These are phyloP conservation scores for Stenogyne calaminthoides DNA, from an alignment of 305 asterid species.

Conservation along the genomic window DNA sequence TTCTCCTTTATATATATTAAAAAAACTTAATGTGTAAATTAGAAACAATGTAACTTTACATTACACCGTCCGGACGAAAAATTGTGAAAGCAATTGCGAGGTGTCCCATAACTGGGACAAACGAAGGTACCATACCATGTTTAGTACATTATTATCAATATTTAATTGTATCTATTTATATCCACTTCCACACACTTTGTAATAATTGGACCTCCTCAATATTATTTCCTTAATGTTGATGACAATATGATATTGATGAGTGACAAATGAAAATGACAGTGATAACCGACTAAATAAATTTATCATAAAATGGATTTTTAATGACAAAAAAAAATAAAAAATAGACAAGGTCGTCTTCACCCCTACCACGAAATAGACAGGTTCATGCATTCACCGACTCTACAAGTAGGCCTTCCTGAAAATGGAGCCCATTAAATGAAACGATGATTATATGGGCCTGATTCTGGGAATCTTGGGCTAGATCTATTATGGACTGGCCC, in stretches of 20 bases:
- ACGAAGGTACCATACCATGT: neutral
- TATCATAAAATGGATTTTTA: neutral
- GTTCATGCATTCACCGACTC: constrained; percentile 25
- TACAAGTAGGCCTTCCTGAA: constrained; percentile 5
- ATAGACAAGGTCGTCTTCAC: neutral
- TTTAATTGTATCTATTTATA: constrained; percentile 11
- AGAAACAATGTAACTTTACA: no score
- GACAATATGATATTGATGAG: constrained; percentile 8
- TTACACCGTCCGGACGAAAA: neutral
- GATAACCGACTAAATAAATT: constrained; percentile 9
- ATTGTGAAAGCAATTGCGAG: neutral
- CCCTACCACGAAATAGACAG: constrained; percentile 25
- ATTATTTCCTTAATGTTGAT: neutral
- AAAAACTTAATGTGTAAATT: no score
- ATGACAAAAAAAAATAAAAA: neutral
- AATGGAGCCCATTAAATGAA: constrained; percentile 12
- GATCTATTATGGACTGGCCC: neutral
- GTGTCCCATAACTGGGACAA: constrained; percentile 26
- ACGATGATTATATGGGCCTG: neutral
- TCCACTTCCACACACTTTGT: constrained; percentile 20
- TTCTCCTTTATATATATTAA: no score
- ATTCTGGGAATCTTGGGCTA: neutral
- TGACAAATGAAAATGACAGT: constrained; percentile 24
- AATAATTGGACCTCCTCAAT: constrained; percentile 8
- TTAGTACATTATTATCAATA: neutral